Conservation (phyloP, 768 basidiomycete genomes). For the Russula vinacea region DNA sequence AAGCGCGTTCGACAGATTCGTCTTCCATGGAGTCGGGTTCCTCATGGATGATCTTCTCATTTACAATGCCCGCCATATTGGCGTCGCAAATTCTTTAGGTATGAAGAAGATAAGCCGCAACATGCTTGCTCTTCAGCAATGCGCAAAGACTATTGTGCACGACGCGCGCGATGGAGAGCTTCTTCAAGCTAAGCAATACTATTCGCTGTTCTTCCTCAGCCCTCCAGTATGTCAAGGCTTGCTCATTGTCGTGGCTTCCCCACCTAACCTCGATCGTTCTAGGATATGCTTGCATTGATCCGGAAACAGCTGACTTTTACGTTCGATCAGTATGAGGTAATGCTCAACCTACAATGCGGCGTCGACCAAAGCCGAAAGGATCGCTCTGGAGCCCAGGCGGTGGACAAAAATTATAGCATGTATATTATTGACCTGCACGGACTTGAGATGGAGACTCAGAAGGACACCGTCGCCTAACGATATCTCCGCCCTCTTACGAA, state of each 20-base stretch:
- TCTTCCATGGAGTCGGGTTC: constrained; percentile 80
- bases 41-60: constrained; percentile 85
- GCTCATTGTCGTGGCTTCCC: constrained; percentile 12
- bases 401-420: constrained; percentile 75
- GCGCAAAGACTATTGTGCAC: constrained; percentile 71
- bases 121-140: constrained; percentile 88
- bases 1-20: constrained; percentile 52
- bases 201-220: constrained; percentile 67
- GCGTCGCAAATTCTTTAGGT: constrained; percentile 66
- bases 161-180: constrained; percentile 64
- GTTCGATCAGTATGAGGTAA: constrained; percentile 91
- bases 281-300: constrained; percentile 79
- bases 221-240: constrained; percentile 57
- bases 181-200: constrained; percentile 74
- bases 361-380: constrained; percentile 62
- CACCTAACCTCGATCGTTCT: background rate
- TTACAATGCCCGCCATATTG: constrained; percentile 66
- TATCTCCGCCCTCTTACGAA: constrained; percentile 6
- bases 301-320: constrained; percentile 61
- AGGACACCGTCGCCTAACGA: constrained; percentile 38
- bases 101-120: constrained; percentile 86
- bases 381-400: constrained; percentile 48
- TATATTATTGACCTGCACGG: constrained; percentile 90
- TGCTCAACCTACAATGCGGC: constrained; percentile 87
- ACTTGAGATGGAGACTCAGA: constrained; percentile 54